Evolutionary conservation across 108 stramenopile species (phyloP).

Genomic region (Pseudonitzschia delicatissima): DNA sequence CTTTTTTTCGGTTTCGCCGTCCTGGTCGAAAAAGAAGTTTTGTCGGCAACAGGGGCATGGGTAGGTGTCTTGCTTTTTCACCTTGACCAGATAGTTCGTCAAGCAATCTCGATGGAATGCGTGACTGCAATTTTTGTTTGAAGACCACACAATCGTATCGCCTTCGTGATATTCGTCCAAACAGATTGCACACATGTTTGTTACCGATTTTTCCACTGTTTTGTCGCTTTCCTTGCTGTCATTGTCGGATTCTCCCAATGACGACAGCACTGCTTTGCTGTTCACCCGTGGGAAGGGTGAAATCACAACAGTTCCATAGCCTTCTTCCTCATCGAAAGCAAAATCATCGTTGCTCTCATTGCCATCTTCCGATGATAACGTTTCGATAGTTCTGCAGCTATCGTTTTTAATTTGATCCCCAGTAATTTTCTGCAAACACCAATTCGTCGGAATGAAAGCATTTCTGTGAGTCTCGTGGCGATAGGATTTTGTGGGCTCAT

Average conservation of each 20-base stretch:
- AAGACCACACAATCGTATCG: constrained; percentile 56
- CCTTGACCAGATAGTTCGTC: constrained; percentile 58
- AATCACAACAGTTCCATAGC: not conserved
- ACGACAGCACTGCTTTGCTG: no score
- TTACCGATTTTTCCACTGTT: constrained; percentile 20
- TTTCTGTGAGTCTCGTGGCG: not conserved
- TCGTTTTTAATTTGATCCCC: not conserved
- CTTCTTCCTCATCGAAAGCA: not conserved
- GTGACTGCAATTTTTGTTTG: constrained; percentile 48
- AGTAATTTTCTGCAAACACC: not conserved
- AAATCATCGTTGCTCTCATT: not conserved
- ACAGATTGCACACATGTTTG: constrained; percentile 71
- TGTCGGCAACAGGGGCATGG: constrained; percentile 72
- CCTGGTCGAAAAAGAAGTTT: constrained; percentile 27
- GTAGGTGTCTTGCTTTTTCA: constrained; percentile 42
- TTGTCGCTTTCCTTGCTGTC: not conserved
- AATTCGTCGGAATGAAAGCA: no score
- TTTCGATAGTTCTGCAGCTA: not conserved
- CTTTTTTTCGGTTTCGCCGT: not conserved
- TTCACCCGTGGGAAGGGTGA: no score
- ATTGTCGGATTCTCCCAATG: not conserved
- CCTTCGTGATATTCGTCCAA: constrained; percentile 56
- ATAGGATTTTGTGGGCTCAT: not conserved
- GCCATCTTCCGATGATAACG: not conserved
- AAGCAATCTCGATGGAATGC: constrained; percentile 75